Conservation (phyloP, 148 eudicot species). For the Chenopodium suecicum region DNA sequence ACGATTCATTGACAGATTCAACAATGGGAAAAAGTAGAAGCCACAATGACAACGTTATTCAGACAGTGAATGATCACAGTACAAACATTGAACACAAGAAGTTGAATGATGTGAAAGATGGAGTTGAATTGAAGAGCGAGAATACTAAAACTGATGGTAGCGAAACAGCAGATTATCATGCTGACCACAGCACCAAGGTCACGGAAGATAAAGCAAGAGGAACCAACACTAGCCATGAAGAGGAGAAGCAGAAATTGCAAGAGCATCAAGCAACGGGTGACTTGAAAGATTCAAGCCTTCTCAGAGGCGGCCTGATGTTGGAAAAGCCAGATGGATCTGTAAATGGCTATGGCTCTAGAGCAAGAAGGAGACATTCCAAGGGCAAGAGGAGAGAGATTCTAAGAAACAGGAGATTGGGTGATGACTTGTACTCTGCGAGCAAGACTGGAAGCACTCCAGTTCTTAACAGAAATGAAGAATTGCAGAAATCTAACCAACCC, state of each 20-base stretch:
- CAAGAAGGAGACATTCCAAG: constrained; percentile 24
- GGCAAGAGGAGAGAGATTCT: constrained; percentile 39
- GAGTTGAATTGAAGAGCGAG: neutral
- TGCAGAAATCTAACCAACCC: neutral
- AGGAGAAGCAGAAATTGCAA: neutral
- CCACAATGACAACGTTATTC: neutral
- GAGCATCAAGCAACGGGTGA: neutral
- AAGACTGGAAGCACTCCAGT: neutral
- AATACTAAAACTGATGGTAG: constrained; percentile 1
- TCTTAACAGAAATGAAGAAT: neutral
- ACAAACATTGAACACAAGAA: neutral
- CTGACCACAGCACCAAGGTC: neutral
- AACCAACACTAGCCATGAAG: constrained; percentile 4
- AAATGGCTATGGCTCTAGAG: constrained; percentile 12
- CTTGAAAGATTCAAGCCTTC: neutral
- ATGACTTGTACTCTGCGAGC: neutral
- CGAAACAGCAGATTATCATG: constrained; percentile 4
- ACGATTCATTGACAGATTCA: neutral
- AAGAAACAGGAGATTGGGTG: constrained; percentile 25
- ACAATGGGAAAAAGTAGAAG: neutral
- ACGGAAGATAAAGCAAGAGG: neutral
- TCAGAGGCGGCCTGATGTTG: constrained; percentile 17
- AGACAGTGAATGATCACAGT: neutral
- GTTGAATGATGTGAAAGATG: neutral
- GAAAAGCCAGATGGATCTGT: constrained; percentile 25